phyloP scores from a whole-genome alignment of 2,329 filamentous ascomycete genomes.

The Neurospora sp. region DNA sequence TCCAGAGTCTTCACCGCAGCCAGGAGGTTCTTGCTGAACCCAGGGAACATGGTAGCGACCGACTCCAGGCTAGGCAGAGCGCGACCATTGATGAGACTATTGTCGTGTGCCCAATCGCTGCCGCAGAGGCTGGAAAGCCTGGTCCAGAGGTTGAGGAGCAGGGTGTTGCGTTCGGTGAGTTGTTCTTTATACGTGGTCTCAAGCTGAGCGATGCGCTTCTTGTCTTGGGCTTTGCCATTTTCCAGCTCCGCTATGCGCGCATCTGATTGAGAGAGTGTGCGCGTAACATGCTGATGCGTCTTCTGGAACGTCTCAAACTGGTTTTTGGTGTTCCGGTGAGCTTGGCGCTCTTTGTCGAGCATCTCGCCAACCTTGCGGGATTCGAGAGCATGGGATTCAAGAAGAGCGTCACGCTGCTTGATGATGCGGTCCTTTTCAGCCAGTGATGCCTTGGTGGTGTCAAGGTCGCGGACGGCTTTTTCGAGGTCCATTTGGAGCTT shows the following conservation, averaged over 20 bases:
- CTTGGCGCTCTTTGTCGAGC: conserved; percentile 80
- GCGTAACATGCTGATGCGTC: conserved; percentile 76
- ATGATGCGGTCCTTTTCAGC: conserved; percentile 88
- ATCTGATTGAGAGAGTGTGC: conserved; percentile 77
- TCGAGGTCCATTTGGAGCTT: conserved; percentile 85
- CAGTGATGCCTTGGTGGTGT: conserved; percentile 63
- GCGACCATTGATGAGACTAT: conserved; percentile 80
- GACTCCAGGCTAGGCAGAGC: conserved; percentile 74
- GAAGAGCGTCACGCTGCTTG: conserved; percentile 75
- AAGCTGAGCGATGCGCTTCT: conserved; percentile 62
- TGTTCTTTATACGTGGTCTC: conserved; percentile 81
- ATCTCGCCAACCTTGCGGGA: conserved; percentile 75
- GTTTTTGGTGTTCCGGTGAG: conserved; percentile 75
- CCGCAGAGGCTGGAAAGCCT: conserved; percentile 78
- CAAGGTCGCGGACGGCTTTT: conserved; percentile 71
- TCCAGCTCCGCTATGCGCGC: conserved; percentile 80
- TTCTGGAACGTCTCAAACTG: conserved; percentile 83
- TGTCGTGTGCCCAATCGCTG: conserved; percentile 81
- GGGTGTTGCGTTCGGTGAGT: conserved; percentile 76
- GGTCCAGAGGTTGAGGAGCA: conserved; percentile 86
- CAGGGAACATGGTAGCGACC: conserved; percentile 73
- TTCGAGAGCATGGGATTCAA: conserved; percentile 84
- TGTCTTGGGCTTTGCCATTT: conserved; percentile 64
- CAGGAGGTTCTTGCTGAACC: conserved; percentile 83
- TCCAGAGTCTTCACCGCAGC: conserved; percentile 83